Percentiles rank a stretch among this genome's conserved stretches.
These are phyloP conservation scores for Hypholoma fasciculare DNA, from an alignment of 768 basidiomycete genomes.

Conservation along the genomic window DNA sequence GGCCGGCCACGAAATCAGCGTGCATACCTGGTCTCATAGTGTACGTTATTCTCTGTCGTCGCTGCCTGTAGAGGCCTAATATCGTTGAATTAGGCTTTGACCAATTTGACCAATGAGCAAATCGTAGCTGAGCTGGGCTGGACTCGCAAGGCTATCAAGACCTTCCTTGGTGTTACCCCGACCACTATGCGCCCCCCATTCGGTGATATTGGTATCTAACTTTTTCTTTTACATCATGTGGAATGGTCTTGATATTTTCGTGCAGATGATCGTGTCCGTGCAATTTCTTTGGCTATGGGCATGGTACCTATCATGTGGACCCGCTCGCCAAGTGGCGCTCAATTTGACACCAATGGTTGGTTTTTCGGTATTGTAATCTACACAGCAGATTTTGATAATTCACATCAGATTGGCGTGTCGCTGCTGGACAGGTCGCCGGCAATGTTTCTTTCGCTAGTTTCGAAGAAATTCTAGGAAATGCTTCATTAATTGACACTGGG, in stretches of 20 bases:
- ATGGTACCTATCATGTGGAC: constrained; percentile 93
- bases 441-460: constrained; percentile 67
- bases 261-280: constrained; percentile 88
- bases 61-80: background rate
- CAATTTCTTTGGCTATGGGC: constrained; percentile 89
- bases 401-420: constrained; percentile 79
- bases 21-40: constrained; percentile 91
- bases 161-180: constrained; percentile 73
- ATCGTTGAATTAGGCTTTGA: constrained; percentile 48
- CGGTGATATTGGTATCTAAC: constrained; percentile 66
- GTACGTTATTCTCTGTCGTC: constrained; percentile 30
- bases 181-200: constrained; percentile 80
- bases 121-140: constrained; percentile 94
- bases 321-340: constrained; percentile 46
- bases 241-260: constrained; percentile 3
- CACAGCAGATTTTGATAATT: background rate
- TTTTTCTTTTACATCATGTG: background rate
- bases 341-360: constrained; percentile 75
- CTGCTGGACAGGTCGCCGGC: constrained; percentile 72
- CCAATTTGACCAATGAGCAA: constrained; percentile 74
- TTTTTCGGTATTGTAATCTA: background rate
- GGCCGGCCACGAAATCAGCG: constrained; percentile 76
- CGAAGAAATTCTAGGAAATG: constrained; percentile 70
- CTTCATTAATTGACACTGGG: constrained; percentile 61
- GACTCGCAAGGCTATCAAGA: constrained; percentile 84